Evolutionary conservation across 768 basidiomycete genomes (phyloP), one percentile per base, ranked within the genome.

Genomic region (Hemileccinum rubropunctum): DNA sequence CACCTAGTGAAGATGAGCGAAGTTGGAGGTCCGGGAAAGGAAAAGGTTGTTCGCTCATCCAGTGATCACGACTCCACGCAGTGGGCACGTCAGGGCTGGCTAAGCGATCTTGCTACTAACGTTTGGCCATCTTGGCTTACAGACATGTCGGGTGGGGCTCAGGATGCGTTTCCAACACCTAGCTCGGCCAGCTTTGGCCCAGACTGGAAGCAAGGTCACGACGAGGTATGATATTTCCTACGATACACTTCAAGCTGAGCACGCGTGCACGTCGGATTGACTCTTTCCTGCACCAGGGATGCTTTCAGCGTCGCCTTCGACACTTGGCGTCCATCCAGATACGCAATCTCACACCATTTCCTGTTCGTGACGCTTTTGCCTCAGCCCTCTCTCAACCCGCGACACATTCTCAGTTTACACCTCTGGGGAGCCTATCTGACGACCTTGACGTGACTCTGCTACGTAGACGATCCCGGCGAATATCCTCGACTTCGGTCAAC

Each of bases 301-400:
- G 7, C 52, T 66, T 63, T 40, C 66, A 88, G 81, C 81, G 81
- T 60, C 84, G 86, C 37, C 74, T 89, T 54, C 81, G 88, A 57
- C 87, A 91, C 70, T 76, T 91, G 50, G 76, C 79, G 49, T 75
- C 80, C 37, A 72, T 92, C 42, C 86, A 90, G 70, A 75, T 92
- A 57, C 80, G 83, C 54, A 92, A 92, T 63, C 72, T 92, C 33
- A 87, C 90, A n/a, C 88, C 87, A 2, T 91, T 89, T 64, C 89
- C 89, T 30, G 80, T 81, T 45, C 82, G 90, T 32, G 89, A 92
- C 65, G 53, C 68, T 10, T 76, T 89, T 54, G 82, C 89, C 17
- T 86, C 87, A 20, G 87, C 88, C 17, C 74, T 91, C 45, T 73
- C 76, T 15, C 82, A 86, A 59, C 86, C 88, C 11, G 74, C 80